Percentiles rank a stretch among this genome's conserved stretches.
Evolutionary conservation across 2,329 filamentous ascomycete genomes (phyloP).

Genomic region (Aspergillus sp.): DNA sequence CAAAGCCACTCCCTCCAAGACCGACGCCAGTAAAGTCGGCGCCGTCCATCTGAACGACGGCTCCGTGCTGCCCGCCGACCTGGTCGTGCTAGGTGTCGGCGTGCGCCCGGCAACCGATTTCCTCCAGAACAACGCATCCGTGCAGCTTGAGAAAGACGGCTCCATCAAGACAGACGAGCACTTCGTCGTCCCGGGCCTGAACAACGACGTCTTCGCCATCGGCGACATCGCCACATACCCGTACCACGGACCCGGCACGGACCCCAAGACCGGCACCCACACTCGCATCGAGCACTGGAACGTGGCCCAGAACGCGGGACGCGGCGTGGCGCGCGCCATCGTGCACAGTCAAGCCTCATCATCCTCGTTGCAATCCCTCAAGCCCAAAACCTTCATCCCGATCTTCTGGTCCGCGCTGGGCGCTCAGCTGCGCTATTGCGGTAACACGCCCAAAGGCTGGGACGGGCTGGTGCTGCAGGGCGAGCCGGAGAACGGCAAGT

Average conservation of each 20-base stretch:
- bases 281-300: conserved; percentile 98
- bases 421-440: conserved; percentile 87
- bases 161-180: conserved; percentile 77
- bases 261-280: conserved; percentile 56
- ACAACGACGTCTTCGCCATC: conserved; percentile 79
- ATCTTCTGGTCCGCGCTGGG: conserved; percentile 97
- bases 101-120: conserved; percentile 84
- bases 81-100: conserved; percentile 89
- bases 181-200: conserved; percentile 72
- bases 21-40: conserved; percentile 71
- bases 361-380: conserved; percentile 39
- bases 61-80: conserved; percentile 77
- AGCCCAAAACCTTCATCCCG: conserved; percentile 76
- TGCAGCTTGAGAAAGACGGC: conserved; percentile 79
- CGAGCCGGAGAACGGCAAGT: conserved; percentile 73
- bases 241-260: conserved; percentile 83
- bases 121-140: conserved; percentile 67
- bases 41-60: conserved; percentile 82
- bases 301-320: conserved; percentile 90
- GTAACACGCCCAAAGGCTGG: conserved; percentile 77
- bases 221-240: conserved; percentile 95
- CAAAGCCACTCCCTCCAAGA: conserved; percentile 71
- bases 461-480: conserved; percentile 84
- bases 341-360: conserved; percentile 51
- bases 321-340: conserved; percentile 76